These are phyloP conservation scores for Amylocarpus encephaloides DNA, from an alignment of 2,329 filamentous ascomycete genomes.

Conservation along the genomic window DNA sequence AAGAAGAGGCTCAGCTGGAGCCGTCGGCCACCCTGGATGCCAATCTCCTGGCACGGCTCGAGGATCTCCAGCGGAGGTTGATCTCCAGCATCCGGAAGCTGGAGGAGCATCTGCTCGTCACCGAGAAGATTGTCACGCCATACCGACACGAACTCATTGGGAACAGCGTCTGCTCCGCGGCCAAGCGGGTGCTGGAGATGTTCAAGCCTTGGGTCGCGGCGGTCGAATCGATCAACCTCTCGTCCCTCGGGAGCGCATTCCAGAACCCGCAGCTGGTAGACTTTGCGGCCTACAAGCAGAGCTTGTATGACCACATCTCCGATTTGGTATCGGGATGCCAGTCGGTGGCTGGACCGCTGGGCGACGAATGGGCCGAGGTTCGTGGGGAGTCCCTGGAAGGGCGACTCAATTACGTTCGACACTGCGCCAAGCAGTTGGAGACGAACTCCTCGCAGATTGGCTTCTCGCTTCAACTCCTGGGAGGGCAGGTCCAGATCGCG, in stretches of 20 bases:
- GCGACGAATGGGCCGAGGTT: constrained; percentile 94
- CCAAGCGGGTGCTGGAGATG: constrained; percentile 74
- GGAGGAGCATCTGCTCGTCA: constrained; percentile 72
- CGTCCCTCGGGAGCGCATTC: constrained; percentile 67
- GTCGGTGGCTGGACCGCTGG: constrained; percentile 81
- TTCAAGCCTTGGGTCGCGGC: constrained; percentile 86
- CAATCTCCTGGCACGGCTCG: constrained; percentile 72
- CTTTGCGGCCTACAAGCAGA: constrained; percentile 86
- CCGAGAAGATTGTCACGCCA: constrained; percentile 76
- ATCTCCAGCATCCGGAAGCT: constrained; percentile 80
- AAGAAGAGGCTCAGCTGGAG: constrained; percentile 66
- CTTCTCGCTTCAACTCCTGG: constrained; percentile 79
- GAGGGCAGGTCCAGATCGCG: constrained; percentile 66
- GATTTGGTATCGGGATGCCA: constrained; percentile 86
- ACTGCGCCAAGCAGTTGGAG: constrained; percentile 74
- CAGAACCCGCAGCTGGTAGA: constrained; percentile 82
- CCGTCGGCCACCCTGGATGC: constrained; percentile 69
- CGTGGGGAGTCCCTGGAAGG: constrained; percentile 85
- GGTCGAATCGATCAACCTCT: constrained; percentile 87
- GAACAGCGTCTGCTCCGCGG: constrained; percentile 74
- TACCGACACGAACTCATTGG: constrained; percentile 73
- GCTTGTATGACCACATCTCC: constrained; percentile 85
- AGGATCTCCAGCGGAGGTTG: constrained; percentile 78
- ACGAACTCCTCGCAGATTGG: constrained; percentile 81
- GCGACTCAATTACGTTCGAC: constrained; percentile 71